Percentiles rank a stretch among this genome's conserved stretches.
phyloP scores from a whole-genome alignment of 2,329 filamentous ascomycete species.

The Cladosporium sp. region DNA sequence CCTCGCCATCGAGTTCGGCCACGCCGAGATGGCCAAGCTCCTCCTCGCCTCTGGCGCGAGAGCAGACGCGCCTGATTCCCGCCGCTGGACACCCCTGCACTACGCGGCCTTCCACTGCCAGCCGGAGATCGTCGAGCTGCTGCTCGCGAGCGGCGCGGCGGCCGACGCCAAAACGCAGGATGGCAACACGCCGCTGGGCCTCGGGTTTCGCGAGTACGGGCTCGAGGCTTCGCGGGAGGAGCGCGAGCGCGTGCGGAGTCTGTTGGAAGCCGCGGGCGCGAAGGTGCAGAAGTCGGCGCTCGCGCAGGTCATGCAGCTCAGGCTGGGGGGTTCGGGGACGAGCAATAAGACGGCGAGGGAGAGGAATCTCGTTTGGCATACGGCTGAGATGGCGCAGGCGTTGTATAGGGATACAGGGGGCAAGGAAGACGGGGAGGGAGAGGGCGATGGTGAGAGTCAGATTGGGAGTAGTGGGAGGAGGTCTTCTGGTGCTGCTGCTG shows the following conservation, averaged over 20 bases:
- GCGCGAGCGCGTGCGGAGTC: neutral
- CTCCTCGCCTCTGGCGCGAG: conserved; percentile 24
- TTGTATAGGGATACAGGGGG: conserved; percentile 15
- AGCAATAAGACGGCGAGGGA: conserved; percentile 17
- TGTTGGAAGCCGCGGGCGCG: neutral
- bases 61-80: conserved; percentile 22
- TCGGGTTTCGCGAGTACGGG: conserved; percentile 24
- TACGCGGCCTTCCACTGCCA: conserved; percentile 25
- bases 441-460: neutral
- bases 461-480: neutral
- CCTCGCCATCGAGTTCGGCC: conserved; percentile 26
- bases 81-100: conserved; percentile 25
- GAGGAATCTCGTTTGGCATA: conserved; percentile 22
- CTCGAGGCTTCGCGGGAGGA: conserved; percentile 6
- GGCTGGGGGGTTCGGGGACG: conserved; percentile 1
- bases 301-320: neutral
- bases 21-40: conserved; percentile 24
- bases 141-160: conserved; percentile 18
- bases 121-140: conserved; percentile 22
- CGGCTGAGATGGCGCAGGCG: conserved; percentile 22
- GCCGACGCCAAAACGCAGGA: conserved; percentile 21
- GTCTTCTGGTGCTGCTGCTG: neutral
- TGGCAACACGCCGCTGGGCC: conserved; percentile 21
- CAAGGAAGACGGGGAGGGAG: neutral
- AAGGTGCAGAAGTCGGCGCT: neutral